Percentiles rank a stretch among this genome's conserved stretches.
phyloP scores from a whole-genome alignment of 768 basidiomycete genomes.

The Russula olivacea region DNA sequence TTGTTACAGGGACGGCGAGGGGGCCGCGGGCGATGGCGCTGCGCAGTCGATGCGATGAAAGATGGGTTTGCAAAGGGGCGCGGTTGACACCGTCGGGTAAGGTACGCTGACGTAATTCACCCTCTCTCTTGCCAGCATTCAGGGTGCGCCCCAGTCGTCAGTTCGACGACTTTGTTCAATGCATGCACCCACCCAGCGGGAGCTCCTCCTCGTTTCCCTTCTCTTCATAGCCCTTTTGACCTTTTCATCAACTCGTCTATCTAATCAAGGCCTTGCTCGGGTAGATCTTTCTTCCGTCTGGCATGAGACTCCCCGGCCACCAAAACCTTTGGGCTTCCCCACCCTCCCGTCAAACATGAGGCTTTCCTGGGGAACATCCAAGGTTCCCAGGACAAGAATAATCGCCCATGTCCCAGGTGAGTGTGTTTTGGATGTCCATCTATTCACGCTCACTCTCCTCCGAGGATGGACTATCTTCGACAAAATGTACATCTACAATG shows the following conservation, averaged over 20 bases:
- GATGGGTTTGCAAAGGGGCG: neutral
- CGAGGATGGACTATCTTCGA: slow-evolving; percentile 90
- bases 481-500: slow-evolving; percentile 73
- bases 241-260: slow-evolving; percentile 4
- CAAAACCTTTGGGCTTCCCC: neutral
- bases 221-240: slow-evolving; percentile 30
- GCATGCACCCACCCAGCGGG: slow-evolving; percentile 28
- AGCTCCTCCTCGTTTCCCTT: slow-evolving; percentile 29
- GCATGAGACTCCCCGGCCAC: neutral
- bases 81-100: neutral
- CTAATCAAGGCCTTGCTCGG: neutral
- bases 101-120: slow-evolving; percentile 3
- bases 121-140: neutral
- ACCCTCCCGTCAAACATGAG: slow-evolving; percentile 13
- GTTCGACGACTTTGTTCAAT: neutral
- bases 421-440: neutral
- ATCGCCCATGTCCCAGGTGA: slow-evolving; percentile 72
- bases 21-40: neutral
- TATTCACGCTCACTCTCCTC: neutral
- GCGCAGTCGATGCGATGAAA: neutral
- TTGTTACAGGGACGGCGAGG: slow-evolving; percentile 27
- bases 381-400: slow-evolving; percentile 56
- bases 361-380: slow-evolving; percentile 29
- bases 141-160: neutral
- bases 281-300: slow-evolving; percentile 3